Conservation (phyloP, 371 early-diverging fungal genomes). For the Dichotomocladium elegans region DNA sequence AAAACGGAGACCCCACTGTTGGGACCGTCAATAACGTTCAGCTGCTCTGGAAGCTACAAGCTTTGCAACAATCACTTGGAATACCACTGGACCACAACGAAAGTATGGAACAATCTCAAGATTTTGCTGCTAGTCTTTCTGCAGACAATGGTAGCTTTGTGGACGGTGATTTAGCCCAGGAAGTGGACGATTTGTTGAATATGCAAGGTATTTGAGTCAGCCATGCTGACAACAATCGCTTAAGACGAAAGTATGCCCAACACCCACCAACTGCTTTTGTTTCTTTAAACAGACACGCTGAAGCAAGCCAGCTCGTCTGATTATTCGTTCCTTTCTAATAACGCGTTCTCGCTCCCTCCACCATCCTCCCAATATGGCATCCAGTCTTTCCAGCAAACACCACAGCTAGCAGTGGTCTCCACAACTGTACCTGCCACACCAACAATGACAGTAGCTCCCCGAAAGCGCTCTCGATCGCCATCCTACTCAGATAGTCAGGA, state of each 20-base stretch:
- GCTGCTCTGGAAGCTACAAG: constrained; percentile 14
- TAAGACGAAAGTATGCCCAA: no score
- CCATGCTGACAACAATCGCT: no score
- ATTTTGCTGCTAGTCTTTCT: background rate
- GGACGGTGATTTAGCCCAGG: constrained; percentile 23
- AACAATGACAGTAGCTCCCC: background rate
- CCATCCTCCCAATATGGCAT: background rate
- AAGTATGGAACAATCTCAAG: background rate
- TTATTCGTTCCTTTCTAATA: background rate
- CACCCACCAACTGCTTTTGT: no score
- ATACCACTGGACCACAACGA: constrained; percentile 2
- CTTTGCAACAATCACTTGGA: constrained; percentile 10
- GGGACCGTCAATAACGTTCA: constrained; percentile 16
- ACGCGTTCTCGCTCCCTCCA: background rate
- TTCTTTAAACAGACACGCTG: no score
- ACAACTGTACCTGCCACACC: background rate
- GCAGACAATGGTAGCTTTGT: background rate
- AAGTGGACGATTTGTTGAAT: constrained; percentile 28
- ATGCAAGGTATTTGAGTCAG: constrained; percentile 8
- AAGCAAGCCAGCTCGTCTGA: background rate
- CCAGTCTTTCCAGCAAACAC: background rate
- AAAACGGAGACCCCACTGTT: constrained; percentile 11
- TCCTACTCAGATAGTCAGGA: background rate
- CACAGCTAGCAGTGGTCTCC: background rate
- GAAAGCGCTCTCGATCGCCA: constrained; percentile 15